These are phyloP conservation scores for Flaveria robusta DNA, from an alignment of 129 eudicot genomes.

Conservation along the genomic window DNA sequence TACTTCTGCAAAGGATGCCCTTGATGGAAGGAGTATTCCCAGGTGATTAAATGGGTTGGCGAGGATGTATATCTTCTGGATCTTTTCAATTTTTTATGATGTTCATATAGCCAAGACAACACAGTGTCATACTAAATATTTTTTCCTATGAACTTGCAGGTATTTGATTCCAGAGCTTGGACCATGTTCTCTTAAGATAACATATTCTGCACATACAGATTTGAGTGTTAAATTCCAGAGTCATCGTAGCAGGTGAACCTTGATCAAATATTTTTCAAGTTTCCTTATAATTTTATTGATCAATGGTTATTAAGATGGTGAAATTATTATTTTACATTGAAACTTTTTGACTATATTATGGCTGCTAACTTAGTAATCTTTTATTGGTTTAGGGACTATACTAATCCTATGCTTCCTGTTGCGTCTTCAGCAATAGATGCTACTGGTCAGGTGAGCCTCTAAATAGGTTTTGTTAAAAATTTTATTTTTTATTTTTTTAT, in stretches of 20 bases:
- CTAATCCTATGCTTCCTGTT: conserved; percentile 91
- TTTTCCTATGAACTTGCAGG: conserved; percentile 33
- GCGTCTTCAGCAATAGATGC: conserved; percentile 96
- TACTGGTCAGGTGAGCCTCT: conserved; percentile 72
- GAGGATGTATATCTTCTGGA: conserved; percentile 43
- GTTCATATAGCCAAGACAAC: not conserved
- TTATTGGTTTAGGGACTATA: conserved; percentile 71
- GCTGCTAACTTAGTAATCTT: conserved; percentile 13
- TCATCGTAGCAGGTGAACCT: conserved; percentile 88
- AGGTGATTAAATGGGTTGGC: conserved; percentile 84
- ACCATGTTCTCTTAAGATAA: conserved; percentile 76
- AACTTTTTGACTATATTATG: not conserved
- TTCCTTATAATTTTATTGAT: not conserved
- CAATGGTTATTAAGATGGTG: conserved; percentile 1
- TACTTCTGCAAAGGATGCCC: conserved; percentile 86
- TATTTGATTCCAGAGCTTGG: conserved; percentile 91
- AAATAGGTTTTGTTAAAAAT: not conserved
- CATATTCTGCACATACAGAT: conserved; percentile 97
- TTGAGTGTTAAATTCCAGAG: conserved; percentile 92
- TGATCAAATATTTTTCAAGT: not conserved
- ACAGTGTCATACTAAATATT: not conserved
- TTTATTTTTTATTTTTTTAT: not conserved
- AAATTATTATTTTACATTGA: not conserved
- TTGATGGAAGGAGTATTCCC: conserved; percentile 97
- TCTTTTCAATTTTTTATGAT: not conserved